These are phyloP conservation scores for Suaeda aralocaspica DNA, from an alignment of 148 eudicot genomes.

Conservation along the genomic window DNA sequence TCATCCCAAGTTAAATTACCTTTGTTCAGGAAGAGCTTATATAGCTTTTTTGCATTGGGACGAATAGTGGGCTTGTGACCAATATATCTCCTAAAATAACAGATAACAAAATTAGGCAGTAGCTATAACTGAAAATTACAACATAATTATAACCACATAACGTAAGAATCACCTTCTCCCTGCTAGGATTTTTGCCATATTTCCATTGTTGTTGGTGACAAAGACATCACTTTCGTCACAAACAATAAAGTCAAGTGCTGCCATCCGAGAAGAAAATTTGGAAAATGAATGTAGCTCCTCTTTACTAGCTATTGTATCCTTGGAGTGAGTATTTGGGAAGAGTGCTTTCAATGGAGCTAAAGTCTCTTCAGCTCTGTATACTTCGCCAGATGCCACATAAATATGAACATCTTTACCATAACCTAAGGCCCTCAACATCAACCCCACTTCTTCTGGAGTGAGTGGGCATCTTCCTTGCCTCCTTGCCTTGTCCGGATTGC, in stretches of 20 bases:
- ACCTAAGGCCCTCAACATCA: slow-evolving; percentile 94
- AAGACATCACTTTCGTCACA: slow-evolving; percentile 99
- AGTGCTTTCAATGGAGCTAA: slow-evolving; percentile 84
- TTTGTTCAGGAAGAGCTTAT: slow-evolving; percentile 53
- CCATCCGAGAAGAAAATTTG: slow-evolving; percentile 92
- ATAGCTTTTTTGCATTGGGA: slow-evolving; percentile 87
- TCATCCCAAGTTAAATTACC: slow-evolving; percentile 87
- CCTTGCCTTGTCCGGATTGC: slow-evolving; percentile 83
- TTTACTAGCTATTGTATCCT: slow-evolving; percentile 78
- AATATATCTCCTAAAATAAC: slow-evolving; percentile 73
- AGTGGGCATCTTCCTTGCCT: slow-evolving; percentile 97
- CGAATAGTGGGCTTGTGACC: slow-evolving; percentile 98
- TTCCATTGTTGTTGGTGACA: slow-evolving; percentile 95
- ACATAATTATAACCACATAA: not conserved
- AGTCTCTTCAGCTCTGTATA: slow-evolving; percentile 86
- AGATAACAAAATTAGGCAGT: not conserved
- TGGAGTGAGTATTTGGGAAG: slow-evolving; percentile 86
- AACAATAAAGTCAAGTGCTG: slow-evolving; percentile 90
- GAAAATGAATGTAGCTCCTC: slow-evolving; percentile 75
- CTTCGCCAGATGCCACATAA: slow-evolving; percentile 96
- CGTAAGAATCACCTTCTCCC: slow-evolving; percentile 65
- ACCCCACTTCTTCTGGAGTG: slow-evolving; percentile 95
- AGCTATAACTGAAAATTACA: not conserved
- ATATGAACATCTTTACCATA: slow-evolving; percentile 75
- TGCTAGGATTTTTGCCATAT: slow-evolving; percentile 97